Evolutionary conservation across 495 filamentous ascomycete genomes (phyloP).

Genomic region (Penicillium maclennaniae): DNA sequence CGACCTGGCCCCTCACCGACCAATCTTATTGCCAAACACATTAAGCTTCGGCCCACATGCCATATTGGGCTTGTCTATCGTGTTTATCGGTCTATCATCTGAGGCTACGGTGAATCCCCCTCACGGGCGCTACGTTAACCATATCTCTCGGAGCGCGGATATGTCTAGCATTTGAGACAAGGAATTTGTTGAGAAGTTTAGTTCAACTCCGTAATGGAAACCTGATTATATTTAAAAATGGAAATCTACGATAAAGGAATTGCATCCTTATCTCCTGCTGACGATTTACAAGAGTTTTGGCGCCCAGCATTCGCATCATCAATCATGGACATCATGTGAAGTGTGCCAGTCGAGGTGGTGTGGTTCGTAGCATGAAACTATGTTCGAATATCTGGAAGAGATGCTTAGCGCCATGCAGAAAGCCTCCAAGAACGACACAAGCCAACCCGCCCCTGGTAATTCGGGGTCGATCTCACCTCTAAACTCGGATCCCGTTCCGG

Average conservation of each 20-base stretch:
- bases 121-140: background rate
- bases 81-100: background rate
- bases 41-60: background rate
- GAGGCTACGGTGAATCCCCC: background rate
- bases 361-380: background rate
- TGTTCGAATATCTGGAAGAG: background rate
- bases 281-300: background rate
- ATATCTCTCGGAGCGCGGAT: background rate
- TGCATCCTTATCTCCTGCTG: background rate
- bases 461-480: background rate
- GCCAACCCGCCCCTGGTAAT: constrained; percentile 2
- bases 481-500: background rate
- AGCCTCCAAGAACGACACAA: constrained; percentile 6
- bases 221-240: background rate
- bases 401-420: background rate
- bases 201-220: background rate
- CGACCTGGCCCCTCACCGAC: background rate
- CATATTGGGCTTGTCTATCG: background rate
- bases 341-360: background rate
- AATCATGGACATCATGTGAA: background rate
- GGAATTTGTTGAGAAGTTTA: too few species aligned
- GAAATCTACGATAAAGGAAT: background rate
- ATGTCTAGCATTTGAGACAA: background rate
- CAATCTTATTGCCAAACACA: background rate
- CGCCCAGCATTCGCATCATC: background rate